These are phyloP conservation scores for Aeschynomene evenia DNA, from an alignment of 306 rosid genomes.

Conservation along the genomic window DNA sequence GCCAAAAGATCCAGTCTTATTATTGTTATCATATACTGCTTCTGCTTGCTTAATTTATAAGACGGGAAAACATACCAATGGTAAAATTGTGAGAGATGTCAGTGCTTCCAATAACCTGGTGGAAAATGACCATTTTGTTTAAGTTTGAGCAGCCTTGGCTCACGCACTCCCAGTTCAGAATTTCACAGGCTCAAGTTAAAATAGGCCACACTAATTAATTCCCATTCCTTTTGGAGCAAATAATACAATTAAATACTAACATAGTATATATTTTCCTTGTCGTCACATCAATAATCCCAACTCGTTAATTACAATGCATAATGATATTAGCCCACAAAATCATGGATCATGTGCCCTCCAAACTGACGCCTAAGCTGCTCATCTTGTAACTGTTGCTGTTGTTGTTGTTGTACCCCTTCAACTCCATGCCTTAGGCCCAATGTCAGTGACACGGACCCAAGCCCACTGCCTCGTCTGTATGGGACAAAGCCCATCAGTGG, in stretches of 20 bases:
- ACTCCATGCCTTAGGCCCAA: constrained; percentile 74
- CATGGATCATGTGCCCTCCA: constrained; percentile 62
- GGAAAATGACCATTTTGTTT: not conserved
- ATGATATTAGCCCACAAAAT: constrained; percentile 58
- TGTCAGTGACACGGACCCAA: constrained; percentile 75
- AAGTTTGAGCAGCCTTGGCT: not conserved
- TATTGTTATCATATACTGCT: no score
- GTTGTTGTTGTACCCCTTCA: constrained; percentile 53
- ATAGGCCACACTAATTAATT: not conserved
- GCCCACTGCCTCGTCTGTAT: constrained; percentile 49
- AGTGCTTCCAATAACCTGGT: not conserved
- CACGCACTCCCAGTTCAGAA: not conserved
- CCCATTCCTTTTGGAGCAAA: not conserved
- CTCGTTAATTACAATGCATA: not conserved
- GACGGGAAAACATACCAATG: no score
- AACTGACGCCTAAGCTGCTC: constrained; percentile 50
- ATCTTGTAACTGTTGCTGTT: constrained; percentile 48
- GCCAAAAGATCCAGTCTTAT: no score
- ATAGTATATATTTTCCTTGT: no score
- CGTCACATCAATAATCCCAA: not conserved
- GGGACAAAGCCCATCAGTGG: constrained; percentile 70
- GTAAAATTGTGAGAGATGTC: no score
- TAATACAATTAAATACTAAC: not conserved
- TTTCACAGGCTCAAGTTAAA: not conserved
- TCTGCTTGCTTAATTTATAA: no score